Base-by-base conservation (phyloP, 208 protist genomes). In the Strigomonas culicis region DNA sequence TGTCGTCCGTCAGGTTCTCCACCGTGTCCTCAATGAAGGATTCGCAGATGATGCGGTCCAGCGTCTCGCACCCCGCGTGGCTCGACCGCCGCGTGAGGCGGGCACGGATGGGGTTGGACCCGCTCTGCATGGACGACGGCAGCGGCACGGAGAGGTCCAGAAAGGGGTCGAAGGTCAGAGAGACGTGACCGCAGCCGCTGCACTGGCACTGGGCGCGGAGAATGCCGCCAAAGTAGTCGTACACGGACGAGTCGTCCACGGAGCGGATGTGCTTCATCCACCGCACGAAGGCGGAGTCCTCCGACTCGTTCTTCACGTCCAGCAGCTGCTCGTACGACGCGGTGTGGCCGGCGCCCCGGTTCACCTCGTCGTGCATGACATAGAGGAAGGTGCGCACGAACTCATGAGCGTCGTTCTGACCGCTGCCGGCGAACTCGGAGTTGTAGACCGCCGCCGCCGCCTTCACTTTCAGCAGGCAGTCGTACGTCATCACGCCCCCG, bases 381-480 rank as follows among this genome's bases (percentile, higher is more conserved):
- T 81, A 82, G 8, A 98, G 56, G 34, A 97, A 68, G 11, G 82
- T 93, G 41, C 88, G 79, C 21, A 98, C 76, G 51, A 98, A 89
- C 70, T 98, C 94, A 64, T 97, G 92, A 13, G 88, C 84, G 68
- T 98, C 94, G 52, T 93, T 84, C 66, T 98, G 94, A 6, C 61
- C 72, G 63, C 88, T 80, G 21, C 74, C 70, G n/a, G 34, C 65
- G 62, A 97, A 96, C 62, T 91, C 74, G n/a, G 78, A 70, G 55
- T 93, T 95, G 50, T 62, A 78, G 50, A 65, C 75, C 7, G 80
- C 86, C 6, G 74, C 86, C 27, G 78, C 72, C 39, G 55, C 68
- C 49, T 92, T 95, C 39, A 92, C 59, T 31, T 60, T 80, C 46
- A 79, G 61, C n/a, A 92, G 69, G 39, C 86, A 60, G 44, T 83